Evolutionary conservation across 169 alveolate genomes (phyloP), one percentile per base, ranked within the genome.

Genomic region (Plasmodium chabaudi): DNA sequence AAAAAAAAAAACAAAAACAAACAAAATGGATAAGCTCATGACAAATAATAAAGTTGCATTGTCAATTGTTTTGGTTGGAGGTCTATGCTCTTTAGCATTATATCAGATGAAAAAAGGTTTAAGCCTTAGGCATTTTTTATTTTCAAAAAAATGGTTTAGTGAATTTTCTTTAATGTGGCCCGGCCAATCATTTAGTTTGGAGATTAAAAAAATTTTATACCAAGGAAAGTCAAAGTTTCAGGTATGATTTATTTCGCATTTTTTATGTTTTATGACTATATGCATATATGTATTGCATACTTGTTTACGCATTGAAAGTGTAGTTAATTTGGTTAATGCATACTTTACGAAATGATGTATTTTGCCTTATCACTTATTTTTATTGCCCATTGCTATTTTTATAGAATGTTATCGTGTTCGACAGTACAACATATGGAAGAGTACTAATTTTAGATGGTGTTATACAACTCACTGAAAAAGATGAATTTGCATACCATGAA

Each of bases 401-500:
- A 57, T 59, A 77, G 88, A 63, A 92, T 47, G 60, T 92, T 15
- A 87, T 88, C 47, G 87, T 92, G 9, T 91, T 93, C 67, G 93
- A 94, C 63, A 70, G 93, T 56, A 93, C 72, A 13, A 91, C 92
- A 34, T 94, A 82, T 61, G 95, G 95, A 1, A 71, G 72, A 0
- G 93, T 92, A 34, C 17, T 94, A 71, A 87, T 90, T 46, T 74
- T 94, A 25, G 97, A 94, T 68, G 95, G 97, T 27, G 96, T 93
- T 12, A 77, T 94, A 7, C 95, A 94, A 72, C 44, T 92, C 15
- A 91, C 95, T 12, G 94, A 91, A 70, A 68, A 91, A 70, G 94
- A 91, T 60, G 96, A 91, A 63, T 88, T 71, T 56, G 68, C 93
- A 17, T 94, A 94, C 69, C 97, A 94, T 55, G 97, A 94, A 89